phyloP scores from a whole-genome alignment of 2,329 filamentous ascomycete species.

The Coniochaeta sp. region DNA sequence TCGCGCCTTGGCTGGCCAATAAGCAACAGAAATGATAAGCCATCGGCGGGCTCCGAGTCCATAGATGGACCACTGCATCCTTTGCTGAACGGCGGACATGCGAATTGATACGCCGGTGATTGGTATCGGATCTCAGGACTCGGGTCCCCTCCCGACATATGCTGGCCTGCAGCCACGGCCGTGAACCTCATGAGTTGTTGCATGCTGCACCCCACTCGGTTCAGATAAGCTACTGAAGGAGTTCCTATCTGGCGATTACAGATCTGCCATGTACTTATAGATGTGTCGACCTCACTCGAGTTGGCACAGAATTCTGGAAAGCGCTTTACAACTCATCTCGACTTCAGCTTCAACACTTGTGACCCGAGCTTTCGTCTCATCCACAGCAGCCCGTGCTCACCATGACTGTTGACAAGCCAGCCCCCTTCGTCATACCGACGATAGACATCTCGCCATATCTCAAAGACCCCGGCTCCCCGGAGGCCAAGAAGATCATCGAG shows the following conservation, averaged over 20 bases:
- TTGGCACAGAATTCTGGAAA: too few relatives aligned
- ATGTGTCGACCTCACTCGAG: not conserved
- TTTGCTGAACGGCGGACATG: not conserved
- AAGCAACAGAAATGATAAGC: not conserved
- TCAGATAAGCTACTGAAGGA: not conserved
- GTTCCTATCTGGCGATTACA: not conserved
- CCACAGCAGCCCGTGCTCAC: not conserved
- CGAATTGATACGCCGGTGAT: not conserved
- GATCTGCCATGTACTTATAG: not conserved
- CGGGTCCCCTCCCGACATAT: not conserved
- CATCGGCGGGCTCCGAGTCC: not conserved
- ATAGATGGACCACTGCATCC: not conserved
- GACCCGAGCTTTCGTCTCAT: not conserved
- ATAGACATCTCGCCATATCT: conserved; percentile 25
- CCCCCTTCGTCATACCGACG: conserved; percentile 18
- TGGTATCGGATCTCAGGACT: not conserved
- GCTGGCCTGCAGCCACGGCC: not conserved
- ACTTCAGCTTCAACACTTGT: not conserved
- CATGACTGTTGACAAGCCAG: not conserved
- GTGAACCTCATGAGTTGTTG: not conserved
- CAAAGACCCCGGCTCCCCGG: conserved; percentile 17
- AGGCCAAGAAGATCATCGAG: conserved; percentile 17
- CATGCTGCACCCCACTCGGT: not conserved
- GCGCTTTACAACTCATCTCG: not conserved
- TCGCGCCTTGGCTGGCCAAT: not conserved